Evolutionary conservation across 306 rosid species (phyloP).

Genomic region (Quercus rubra): DNA sequence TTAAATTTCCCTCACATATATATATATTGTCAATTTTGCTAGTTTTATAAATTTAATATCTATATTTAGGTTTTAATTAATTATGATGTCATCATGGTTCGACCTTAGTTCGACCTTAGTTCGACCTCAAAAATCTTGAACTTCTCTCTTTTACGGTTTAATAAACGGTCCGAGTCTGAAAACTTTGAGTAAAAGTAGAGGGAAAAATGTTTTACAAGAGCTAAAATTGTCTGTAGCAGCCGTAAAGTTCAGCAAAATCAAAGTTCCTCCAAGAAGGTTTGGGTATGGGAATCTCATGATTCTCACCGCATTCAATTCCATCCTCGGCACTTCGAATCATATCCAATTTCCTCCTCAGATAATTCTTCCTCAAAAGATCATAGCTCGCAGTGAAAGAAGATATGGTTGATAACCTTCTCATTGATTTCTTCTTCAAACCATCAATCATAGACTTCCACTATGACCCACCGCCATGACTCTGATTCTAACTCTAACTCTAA

Average conservation of each 20-base stretch:
- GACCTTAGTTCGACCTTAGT: too few relatives aligned
- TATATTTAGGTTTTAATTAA: too few relatives aligned
- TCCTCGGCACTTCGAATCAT: slow-evolving; percentile 67
- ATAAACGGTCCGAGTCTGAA: too few relatives aligned
- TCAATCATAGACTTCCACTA: slow-evolving; percentile 66
- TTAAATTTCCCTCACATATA: too few relatives aligned
- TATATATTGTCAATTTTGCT: too few relatives aligned
- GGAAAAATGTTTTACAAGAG: slow-evolving; percentile 25
- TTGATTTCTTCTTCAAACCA: slow-evolving; percentile 52
- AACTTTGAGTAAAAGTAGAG: too few relatives aligned
- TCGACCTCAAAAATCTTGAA: too few relatives aligned
- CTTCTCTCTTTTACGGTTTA: too few relatives aligned
- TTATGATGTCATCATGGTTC: too few relatives aligned
- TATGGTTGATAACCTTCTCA: slow-evolving; percentile 45
- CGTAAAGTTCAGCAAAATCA: slow-evolving; percentile 53
- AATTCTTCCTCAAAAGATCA: slow-evolving; percentile 42
- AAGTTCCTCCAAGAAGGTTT: slow-evolving; percentile 89
- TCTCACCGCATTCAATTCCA: slow-evolving; percentile 19
- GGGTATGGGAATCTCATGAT: slow-evolving; percentile 35
- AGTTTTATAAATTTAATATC: too few relatives aligned
- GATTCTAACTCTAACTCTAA: neutral
- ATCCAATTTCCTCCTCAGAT: slow-evolving; percentile 49
- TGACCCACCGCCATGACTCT: slow-evolving; percentile 17
- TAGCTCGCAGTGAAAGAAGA: slow-evolving; percentile 44
- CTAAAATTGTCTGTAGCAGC: slow-evolving; percentile 68